A percentile compares a stretch with the other conserved stretches of the same genome.
These are phyloP conservation scores for Coniosporium tulheliwenetii DNA, from an alignment of 2,329 filamentous ascomycete genomes.

Conservation along the genomic window DNA sequence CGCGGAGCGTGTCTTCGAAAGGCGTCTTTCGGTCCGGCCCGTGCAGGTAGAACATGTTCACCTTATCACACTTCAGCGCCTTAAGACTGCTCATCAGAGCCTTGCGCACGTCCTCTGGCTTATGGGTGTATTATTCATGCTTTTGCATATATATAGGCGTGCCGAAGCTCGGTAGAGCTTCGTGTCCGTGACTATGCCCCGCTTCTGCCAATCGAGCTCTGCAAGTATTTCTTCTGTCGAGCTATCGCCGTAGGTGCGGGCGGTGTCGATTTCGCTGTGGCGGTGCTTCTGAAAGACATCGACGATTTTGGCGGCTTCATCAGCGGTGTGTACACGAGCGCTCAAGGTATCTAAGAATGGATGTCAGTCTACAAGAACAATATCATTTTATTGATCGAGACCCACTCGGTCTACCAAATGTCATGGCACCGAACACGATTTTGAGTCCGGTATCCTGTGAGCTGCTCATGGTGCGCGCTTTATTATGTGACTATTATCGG, in stretches of 20 bases:
- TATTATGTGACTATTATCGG: no score
- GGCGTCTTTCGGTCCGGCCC: conserved; percentile 32
- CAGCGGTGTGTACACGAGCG: conserved; percentile 4
- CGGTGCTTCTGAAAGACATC: conserved; percentile 13
- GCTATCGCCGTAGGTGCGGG: conserved; percentile 11
- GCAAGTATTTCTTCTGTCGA: conserved; percentile 12
- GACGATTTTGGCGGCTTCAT: conserved; percentile 9
- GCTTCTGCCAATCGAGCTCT: conserved; percentile 11
- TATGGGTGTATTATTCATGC: conserved; percentile 8
- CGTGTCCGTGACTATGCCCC: conserved; percentile 12
- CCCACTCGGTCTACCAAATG: conserved; percentile 17
- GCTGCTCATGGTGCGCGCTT: background rate
- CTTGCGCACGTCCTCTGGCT: conserved; percentile 15
- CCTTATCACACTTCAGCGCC: conserved; percentile 21
- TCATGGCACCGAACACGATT: conserved; percentile 23
- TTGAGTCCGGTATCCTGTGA: conserved; percentile 8
- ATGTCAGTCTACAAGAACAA: background rate
- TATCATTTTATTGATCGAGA: background rate
- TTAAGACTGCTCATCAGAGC: conserved; percentile 20
- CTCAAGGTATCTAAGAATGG: conserved; percentile 1
- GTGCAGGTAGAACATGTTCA: conserved; percentile 37
- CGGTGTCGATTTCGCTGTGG: no score
- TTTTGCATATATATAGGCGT: background rate
- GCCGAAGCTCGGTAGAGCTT: conserved; percentile 10
- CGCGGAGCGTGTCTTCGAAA: conserved; percentile 29